Conservation (phyloP, 352 stramenopile genomes). For the Peronospora farinosa region DNA sequence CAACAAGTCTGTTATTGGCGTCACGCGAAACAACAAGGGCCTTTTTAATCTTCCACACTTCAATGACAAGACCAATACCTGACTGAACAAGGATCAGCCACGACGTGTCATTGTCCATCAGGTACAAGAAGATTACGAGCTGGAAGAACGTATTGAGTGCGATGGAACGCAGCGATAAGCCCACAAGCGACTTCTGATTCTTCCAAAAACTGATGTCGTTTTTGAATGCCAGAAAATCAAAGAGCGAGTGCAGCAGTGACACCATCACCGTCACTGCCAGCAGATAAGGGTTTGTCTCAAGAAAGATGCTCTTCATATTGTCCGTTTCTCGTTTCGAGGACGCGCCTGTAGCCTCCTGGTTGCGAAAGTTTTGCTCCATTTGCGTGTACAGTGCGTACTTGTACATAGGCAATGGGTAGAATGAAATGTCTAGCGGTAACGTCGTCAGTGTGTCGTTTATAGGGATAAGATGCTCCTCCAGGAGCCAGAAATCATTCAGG, state of each 20-base stretch:
- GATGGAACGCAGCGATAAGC: conserved; percentile 90
- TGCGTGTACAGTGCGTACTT: conserved; percentile 92
- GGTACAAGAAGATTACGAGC: conserved; percentile 95
- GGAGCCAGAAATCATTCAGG: conserved; percentile 92
- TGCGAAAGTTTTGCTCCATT: conserved; percentile 89
- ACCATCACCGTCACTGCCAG: conserved; percentile 92
- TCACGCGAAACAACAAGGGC: conserved; percentile 77
- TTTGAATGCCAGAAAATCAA: conserved; percentile 99
- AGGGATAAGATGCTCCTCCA: conserved; percentile 78
- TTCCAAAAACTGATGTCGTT: conserved; percentile 98
- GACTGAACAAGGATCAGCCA: conserved; percentile 92
- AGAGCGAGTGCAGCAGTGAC: conserved; percentile 95
- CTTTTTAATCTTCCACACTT: conserved; percentile 92
- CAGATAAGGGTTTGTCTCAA: conserved; percentile 96
- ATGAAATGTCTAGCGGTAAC: conserved; percentile 80
- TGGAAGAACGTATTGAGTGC: conserved; percentile 96
- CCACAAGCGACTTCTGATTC: conserved; percentile 94
- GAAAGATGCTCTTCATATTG: conserved; percentile 93
- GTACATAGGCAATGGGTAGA: conserved; percentile 81
- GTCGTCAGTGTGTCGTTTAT: conserved; percentile 86
- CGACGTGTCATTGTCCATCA: conserved; percentile 96
- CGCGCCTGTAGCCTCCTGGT: conserved; percentile 89
- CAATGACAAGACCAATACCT: conserved; percentile 75
- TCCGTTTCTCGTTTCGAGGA: conserved; percentile 87
- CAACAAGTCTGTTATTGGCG: conserved; percentile 70